Evolutionary conservation across 2,329 filamentous ascomycete species (phyloP).

Genomic region (Aspergillus sergii): DNA sequence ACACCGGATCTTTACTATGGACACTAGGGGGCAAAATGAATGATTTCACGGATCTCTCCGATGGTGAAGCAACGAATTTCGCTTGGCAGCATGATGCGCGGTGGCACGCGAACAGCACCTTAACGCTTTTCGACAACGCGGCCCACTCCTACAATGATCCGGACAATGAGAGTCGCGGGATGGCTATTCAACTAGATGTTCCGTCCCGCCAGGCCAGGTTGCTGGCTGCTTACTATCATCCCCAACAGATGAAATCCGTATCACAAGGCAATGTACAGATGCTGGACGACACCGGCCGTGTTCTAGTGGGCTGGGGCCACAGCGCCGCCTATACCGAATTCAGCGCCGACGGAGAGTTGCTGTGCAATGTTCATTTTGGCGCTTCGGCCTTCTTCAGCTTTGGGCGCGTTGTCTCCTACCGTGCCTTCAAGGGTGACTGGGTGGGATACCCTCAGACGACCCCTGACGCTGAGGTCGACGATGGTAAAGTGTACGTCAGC

Average conservation of each 20-base stretch:
- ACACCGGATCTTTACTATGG: conserved; percentile 55
- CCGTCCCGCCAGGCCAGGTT: conserved; percentile 44
- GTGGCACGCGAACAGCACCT: conserved; percentile 24
- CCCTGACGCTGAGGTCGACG: conserved; percentile 27
- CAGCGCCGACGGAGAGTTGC: conserved; percentile 49
- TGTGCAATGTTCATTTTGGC: conserved; percentile 57
- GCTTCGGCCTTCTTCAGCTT: conserved; percentile 36
- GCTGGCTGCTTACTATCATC: conserved; percentile 41
- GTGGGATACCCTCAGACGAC: conserved; percentile 49
- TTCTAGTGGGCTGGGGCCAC: conserved; percentile 55
- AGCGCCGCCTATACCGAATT: conserved; percentile 55
- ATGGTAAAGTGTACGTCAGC: conserved; percentile 40
- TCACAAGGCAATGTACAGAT: conserved; percentile 49
- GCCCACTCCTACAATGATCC: conserved; percentile 24
- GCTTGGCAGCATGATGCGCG: conserved; percentile 57
- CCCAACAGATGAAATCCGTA: conserved; percentile 37
- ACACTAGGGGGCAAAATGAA: conserved; percentile 54
- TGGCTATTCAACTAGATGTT: conserved; percentile 44
- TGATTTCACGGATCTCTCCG: conserved; percentile 47
- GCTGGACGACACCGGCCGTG: conserved; percentile 45
- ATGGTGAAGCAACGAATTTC: conserved; percentile 41
- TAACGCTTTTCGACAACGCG: conserved; percentile 47
- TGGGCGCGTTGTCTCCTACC: conserved; percentile 54
- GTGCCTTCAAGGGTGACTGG: conserved; percentile 59
- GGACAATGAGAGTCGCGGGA: conserved; percentile 44